Conservation (phyloP, 2,329 filamentous ascomycete species). For the Scedosporium aurantiacum region DNA sequence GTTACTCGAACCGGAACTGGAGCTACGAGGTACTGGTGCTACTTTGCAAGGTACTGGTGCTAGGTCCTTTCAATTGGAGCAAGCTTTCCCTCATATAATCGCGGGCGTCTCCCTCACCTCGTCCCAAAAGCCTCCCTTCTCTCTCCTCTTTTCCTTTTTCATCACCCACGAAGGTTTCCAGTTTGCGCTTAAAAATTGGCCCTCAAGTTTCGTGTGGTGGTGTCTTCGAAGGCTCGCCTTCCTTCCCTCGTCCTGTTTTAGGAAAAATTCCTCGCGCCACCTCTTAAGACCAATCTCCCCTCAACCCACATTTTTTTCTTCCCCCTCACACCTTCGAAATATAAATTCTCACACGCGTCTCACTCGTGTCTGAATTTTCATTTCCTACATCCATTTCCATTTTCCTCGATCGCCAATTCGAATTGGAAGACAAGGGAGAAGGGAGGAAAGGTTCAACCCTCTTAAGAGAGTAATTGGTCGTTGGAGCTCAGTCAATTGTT, state of each 20-base stretch:
- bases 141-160: conserved; percentile 22
- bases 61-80: neutral
- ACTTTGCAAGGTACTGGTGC: no score
- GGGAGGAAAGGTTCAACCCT: neutral
- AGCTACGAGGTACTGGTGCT: conserved; percentile 3
- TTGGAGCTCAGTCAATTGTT: neutral
- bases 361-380: conserved; percentile 9
- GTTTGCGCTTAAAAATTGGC: conserved; percentile 15
- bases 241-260: conserved; percentile 24
- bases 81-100: conserved; percentile 6
- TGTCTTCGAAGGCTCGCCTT: conserved; percentile 19
- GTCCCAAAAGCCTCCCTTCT: conserved; percentile 3
- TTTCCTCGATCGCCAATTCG: conserved; percentile 8
- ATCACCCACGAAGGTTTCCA: conserved; percentile 39
- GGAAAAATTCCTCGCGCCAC: conserved; percentile 20
- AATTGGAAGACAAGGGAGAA: conserved; percentile 2
- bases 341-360: conserved; percentile 13
- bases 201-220: conserved; percentile 38
- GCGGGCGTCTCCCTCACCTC: conserved; percentile 3
- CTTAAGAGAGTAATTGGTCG: neutral
- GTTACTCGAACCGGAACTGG: conserved; percentile 1
- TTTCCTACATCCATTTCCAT: conserved; percentile 14
- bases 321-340: conserved; percentile 11
- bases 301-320: conserved; percentile 12
- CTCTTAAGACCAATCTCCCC: conserved; percentile 33